Evolutionary conservation across 805 yeast genomes (phyloP).

Genomic region (Candida germanica): DNA sequence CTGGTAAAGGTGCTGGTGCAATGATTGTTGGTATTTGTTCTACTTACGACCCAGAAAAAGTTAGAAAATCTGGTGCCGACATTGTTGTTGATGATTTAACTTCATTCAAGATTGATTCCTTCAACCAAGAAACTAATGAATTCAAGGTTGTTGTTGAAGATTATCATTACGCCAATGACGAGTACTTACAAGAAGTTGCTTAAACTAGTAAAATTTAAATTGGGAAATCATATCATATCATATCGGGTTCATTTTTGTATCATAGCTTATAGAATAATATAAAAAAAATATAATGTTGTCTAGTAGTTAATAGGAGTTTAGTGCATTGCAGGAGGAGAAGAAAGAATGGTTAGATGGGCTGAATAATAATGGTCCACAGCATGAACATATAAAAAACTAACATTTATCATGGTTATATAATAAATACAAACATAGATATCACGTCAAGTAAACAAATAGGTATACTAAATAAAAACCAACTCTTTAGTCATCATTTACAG

Average conservation of each 20-base stretch:
- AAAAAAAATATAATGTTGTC: too few species aligned
- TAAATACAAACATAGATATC: too few species aligned
- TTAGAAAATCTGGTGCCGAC: slow-evolving; percentile 75
- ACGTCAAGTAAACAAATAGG: too few species aligned
- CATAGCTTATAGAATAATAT: neutral
- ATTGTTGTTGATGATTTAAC: slow-evolving; percentile 74
- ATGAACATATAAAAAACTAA: neutral
- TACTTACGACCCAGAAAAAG: slow-evolving; percentile 66
- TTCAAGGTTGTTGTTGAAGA: slow-evolving; percentile 40
- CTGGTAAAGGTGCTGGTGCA: slow-evolving; percentile 84
- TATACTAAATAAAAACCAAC: too few species aligned
- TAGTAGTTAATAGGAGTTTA: too few species aligned
- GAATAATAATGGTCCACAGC: neutral
- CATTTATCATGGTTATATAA: too few species aligned
- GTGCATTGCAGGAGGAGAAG: neutral
- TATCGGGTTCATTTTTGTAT: neutral
- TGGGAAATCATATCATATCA: too few species aligned
- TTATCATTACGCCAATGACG: slow-evolving; percentile 43
- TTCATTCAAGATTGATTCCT: slow-evolving; percentile 56
- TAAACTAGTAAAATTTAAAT: neutral
- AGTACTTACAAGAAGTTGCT: slow-evolving; percentile 26
- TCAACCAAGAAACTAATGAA: slow-evolving; percentile 42
- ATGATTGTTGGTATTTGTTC: slow-evolving; percentile 80
- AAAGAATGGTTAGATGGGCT: neutral
- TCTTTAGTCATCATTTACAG: too few species aligned